These are phyloP conservation scores for Ophiocordyceps camponoti-saundersi DNA, from an alignment of 2,329 filamentous ascomycete species.

Conservation along the genomic window DNA sequence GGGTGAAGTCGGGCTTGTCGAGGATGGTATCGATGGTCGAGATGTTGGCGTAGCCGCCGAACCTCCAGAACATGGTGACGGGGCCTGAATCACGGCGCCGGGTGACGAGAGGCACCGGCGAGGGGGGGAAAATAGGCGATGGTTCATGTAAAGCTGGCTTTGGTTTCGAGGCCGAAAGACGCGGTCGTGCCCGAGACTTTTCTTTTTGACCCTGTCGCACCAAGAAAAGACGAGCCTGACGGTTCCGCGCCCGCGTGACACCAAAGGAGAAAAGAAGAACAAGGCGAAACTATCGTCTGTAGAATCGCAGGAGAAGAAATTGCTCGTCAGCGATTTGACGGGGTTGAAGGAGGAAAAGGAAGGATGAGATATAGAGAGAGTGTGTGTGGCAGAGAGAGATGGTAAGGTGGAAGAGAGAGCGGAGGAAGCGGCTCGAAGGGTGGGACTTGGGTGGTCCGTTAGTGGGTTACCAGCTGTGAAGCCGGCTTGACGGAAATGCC, in stretches of 20 bases:
- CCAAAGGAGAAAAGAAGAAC: not conserved
- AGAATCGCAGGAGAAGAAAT: not conserved
- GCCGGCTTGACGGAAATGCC: not conserved
- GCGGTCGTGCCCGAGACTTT: not conserved
- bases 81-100: constrained; percentile 16
- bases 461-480: not conserved
- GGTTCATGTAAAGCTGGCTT: constrained; percentile 4
- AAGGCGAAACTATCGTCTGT: not conserved
- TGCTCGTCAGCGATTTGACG: not conserved
- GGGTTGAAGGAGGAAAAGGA: not conserved
- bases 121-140: constrained; percentile 5
- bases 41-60: constrained; percentile 95
- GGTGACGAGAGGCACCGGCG: constrained; percentile 14
- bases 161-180: not conserved
- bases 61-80: constrained; percentile 96
- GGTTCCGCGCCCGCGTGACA: not conserved
- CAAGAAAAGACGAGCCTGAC: not conserved
- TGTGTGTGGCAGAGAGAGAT: not conserved
- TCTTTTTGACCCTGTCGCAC: not conserved
- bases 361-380: not conserved
- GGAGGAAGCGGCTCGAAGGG: not conserved
- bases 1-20: constrained; percentile 87
- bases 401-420: not conserved
- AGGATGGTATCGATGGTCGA: constrained; percentile 93
- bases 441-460: not conserved